Percentiles rank a stretch among this genome's conserved stretches.
Evolutionary conservation across 495 filamentous ascomycete species (phyloP).

Genomic region (Glonium stellatum): DNA sequence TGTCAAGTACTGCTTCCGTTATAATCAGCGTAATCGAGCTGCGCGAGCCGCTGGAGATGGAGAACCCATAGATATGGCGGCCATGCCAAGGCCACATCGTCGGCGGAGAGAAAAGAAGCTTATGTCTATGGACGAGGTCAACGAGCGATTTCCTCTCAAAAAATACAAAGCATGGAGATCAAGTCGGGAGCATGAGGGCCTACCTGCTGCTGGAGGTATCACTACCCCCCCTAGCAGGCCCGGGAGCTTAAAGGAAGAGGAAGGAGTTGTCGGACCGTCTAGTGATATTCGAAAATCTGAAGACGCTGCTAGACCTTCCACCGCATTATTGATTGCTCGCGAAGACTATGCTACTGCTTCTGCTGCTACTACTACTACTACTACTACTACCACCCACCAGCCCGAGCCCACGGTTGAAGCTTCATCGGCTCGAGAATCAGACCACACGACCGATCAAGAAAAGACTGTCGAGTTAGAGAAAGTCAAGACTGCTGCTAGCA

Average conservation of each 20-base stretch:
- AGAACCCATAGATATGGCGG: constrained; percentile 76
- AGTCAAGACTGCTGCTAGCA: constrained; percentile 19
- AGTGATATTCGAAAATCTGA: constrained; percentile 32
- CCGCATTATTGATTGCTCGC: constrained; percentile 26
- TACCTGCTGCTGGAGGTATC: constrained; percentile 80
- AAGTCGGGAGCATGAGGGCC: constrained; percentile 70
- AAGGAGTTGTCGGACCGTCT: constrained; percentile 44
- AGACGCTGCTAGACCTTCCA: constrained; percentile 25
- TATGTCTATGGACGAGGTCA: constrained; percentile 98
- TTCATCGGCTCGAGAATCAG: constrained; percentile 3
- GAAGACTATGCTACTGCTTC: constrained; percentile 25
- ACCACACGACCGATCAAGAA: constrained; percentile 8
- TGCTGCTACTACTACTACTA: neutral
- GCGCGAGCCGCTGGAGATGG: constrained; percentile 70
- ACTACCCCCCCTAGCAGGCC: constrained; percentile 61
- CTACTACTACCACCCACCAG: constrained; percentile 3
- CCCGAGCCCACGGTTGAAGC: neutral
- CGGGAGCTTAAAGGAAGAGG: constrained; percentile 57
- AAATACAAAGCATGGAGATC: constrained; percentile 97
- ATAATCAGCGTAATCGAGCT: constrained; percentile 87
- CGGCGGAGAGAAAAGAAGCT: constrained; percentile 90
- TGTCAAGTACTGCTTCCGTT: constrained; percentile 98
- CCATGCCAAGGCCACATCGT: constrained; percentile 72
- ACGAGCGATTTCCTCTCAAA: constrained; percentile 86
- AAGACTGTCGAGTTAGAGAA: constrained; percentile 8